Conservation (phyloP, 2,329 filamentous ascomycete genomes). For the Fusarium tanahbumbuense region DNA sequence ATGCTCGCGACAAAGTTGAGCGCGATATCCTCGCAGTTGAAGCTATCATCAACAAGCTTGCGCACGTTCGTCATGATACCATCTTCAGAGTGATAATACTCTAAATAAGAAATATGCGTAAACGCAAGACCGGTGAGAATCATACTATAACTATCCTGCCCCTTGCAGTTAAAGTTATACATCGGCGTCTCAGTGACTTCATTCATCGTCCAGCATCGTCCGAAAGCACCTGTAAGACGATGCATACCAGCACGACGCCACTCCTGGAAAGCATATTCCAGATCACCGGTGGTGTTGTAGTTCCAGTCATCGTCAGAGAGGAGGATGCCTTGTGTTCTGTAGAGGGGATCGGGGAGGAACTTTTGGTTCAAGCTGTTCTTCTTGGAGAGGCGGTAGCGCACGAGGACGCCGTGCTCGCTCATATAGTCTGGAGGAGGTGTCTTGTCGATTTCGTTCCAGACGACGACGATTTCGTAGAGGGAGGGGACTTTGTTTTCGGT, state of each 20-base stretch:
- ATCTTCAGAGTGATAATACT: conserved; percentile 52
- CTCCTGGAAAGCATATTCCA: conserved; percentile 54
- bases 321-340: conserved; percentile 52
- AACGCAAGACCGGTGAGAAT: conserved; percentile 54
- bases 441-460: conserved; percentile 52
- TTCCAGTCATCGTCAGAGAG: conserved; percentile 55
- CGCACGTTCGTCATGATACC: conserved; percentile 46
- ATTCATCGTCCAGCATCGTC: conserved; percentile 46
- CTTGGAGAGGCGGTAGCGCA: conserved; percentile 49
- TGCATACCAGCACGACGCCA: conserved; percentile 51
- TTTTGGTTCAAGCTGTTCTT: conserved; percentile 53
- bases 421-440: conserved; percentile 44
- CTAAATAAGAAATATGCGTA: conserved; percentile 50
- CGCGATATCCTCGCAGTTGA: conserved; percentile 56
- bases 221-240: conserved; percentile 50
- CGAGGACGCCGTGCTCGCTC: conserved; percentile 43
- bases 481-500: conserved; percentile 48
- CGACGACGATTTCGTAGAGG: conserved; percentile 50
- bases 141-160: conserved; percentile 48
- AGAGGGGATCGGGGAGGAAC: conserved; percentile 49
- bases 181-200: conserved; percentile 37
- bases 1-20: conserved; percentile 51
- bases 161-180: conserved; percentile 47
- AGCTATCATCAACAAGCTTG: conserved; percentile 49
- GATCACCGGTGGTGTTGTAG: conserved; percentile 49